Conservation (phyloP, 352 stramenopile genomes). For the Globisporangium iwayamae region DNA sequence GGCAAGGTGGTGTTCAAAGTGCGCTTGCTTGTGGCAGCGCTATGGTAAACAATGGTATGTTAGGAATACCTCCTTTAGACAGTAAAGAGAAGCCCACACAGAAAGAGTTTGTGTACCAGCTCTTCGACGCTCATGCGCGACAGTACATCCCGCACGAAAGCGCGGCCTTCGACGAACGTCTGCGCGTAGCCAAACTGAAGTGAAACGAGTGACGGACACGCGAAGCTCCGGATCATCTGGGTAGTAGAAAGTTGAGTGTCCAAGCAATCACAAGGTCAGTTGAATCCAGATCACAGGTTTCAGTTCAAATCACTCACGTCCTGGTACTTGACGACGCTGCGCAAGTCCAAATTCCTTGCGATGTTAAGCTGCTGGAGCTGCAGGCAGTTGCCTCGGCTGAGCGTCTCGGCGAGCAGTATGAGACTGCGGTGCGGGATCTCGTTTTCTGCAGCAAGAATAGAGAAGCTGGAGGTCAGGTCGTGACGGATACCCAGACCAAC, state of each 20-base stretch:
- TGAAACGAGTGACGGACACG: slow-evolving; percentile 47
- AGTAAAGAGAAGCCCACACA: not conserved
- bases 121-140: slow-evolving; percentile 52
- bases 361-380: slow-evolving; percentile 56
- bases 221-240: slow-evolving; percentile 41
- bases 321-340: slow-evolving; percentile 45
- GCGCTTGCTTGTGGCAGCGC: slow-evolving; percentile 37
- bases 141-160: slow-evolving; percentile 34
- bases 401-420: slow-evolving; percentile 33
- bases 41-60: not conserved
- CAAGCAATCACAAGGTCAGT: not conserved
- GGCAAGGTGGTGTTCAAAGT: slow-evolving; percentile 33
- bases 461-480: too few species aligned
- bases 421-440: slow-evolving; percentile 39
- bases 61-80: not conserved
- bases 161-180: slow-evolving; percentile 30
- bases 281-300: too few species aligned
- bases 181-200: slow-evolving; percentile 51
- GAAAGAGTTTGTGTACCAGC: slow-evolving; percentile 28
- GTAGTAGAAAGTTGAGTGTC: too few species aligned
- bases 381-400: slow-evolving; percentile 31
- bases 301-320: slow-evolving; percentile 17
- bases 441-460: slow-evolving; percentile 31
- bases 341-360: slow-evolving; percentile 35
- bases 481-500: not conserved